Evolutionary conservation across 768 basidiomycete species (phyloP), one percentile per base, ranked within the genome.

Genomic region (Lyophyllum semitale): DNA sequence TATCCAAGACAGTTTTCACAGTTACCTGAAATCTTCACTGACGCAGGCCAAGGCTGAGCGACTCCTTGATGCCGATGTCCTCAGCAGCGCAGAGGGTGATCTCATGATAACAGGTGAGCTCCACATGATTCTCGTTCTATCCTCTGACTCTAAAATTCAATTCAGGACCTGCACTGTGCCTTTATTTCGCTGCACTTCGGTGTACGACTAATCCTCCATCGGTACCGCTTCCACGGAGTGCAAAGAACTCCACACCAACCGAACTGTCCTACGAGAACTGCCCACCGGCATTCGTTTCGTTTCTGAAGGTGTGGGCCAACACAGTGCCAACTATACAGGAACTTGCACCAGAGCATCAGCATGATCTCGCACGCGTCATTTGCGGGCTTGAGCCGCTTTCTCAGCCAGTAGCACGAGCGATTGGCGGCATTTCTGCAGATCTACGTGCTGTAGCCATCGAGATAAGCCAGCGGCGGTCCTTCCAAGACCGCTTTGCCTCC

Each of bases 361-460:
- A 93, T 61, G 92, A 94, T 67, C 87, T 94, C 26, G 92, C 91
- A 0, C 83, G 91, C 2, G 71, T 88, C 47, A 90, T 94, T 18
- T 94, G 93, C 61, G 77, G 79, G 4, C 81, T 91, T 12, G 67
- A 72, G 17, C 77, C 83, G 0, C 50, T 88, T 25, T 60, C 72
- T 0, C 60, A 72, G 0, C 81, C 84, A 0, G 26, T 69, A 4
- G 68, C 78, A 23, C 68, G 72, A 1, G 63, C 71, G 0, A 65
- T 92, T 9, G 71, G 76, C 2, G 84, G 87, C 0, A 83, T 93
- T 43, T 83, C 93, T 1, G 89, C 89, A 0, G 90, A 93, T 67
- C 70, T 95, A n/a, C 81, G 91, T 17, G 88, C 89, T 0, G 88
- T 95, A 0, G 89, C 91, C 0, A 91, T 95, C 45, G 93, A 94